phyloP scores from a whole-genome alignment of 768 basidiomycete genomes.

The Agaricus subrufescens region DNA sequence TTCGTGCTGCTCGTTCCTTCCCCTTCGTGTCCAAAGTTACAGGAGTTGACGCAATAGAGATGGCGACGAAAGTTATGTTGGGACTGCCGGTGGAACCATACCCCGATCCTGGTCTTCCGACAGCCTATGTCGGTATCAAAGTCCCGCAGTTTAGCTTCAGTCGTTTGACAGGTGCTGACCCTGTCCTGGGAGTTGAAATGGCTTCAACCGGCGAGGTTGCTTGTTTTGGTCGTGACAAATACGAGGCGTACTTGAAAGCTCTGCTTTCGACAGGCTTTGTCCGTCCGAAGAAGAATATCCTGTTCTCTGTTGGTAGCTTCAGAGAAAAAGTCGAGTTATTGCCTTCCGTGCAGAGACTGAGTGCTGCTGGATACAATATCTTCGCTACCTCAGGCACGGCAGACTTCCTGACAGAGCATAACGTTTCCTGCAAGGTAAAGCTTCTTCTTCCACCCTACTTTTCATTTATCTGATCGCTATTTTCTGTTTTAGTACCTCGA shows the following conservation, averaged over 20 bases:
- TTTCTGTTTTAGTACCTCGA: constrained; percentile 68
- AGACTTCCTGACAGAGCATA: constrained; percentile 96
- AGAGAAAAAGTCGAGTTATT: constrained; percentile 96
- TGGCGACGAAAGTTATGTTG: constrained; percentile 99
- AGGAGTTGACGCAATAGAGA: constrained; percentile 95
- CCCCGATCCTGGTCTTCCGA: constrained; percentile 81
- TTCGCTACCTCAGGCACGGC: constrained; percentile 97
- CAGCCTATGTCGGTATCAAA: constrained; percentile 97
- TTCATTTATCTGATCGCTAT: not conserved
- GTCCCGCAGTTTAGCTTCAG: constrained; percentile 99
- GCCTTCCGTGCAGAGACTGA: constrained; percentile 93
- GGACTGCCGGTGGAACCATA: constrained; percentile 86
- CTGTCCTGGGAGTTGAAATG: constrained; percentile 98
- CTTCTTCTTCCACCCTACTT: constrained; percentile 9
- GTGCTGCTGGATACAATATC: constrained; percentile 88
- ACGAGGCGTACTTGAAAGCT: constrained; percentile 97
- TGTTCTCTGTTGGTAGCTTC: constrained; percentile 95
- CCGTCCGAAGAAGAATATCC: constrained; percentile 93
- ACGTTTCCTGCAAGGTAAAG: constrained; percentile 87
- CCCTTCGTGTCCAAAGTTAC: constrained; percentile 99
- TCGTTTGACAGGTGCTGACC: constrained; percentile 93
- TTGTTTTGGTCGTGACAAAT: constrained; percentile 96
- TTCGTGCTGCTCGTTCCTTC: constrained; percentile 96
- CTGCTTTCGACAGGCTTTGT: constrained; percentile 94
- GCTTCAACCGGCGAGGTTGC: constrained; percentile 99